These are phyloP conservation scores for Musa balbisiana DNA, from an alignment of 202 grass and related monocot species.

Conservation along the genomic window DNA sequence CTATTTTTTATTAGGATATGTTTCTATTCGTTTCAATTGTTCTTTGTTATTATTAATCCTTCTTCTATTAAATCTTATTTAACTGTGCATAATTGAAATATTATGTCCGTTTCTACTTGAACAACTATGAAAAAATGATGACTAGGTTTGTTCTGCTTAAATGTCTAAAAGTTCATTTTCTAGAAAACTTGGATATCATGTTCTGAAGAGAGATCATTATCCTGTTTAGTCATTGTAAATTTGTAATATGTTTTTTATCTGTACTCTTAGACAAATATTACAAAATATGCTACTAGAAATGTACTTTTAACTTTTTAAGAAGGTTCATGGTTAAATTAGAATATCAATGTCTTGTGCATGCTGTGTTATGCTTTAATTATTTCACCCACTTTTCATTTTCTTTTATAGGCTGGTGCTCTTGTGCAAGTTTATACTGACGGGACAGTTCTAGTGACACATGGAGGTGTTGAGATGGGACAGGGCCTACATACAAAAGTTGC, in stretches of 20 bases:
- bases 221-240: background rate
- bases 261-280: no score
- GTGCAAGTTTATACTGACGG: slow-evolving; percentile 96
- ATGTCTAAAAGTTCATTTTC: background rate
- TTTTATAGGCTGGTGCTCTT: slow-evolving; percentile 70
- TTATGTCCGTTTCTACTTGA: background rate
- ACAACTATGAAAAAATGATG: background rate
- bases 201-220: background rate
- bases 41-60: background rate
- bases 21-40: background rate
- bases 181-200: background rate
- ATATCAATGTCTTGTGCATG: background rate
- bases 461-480: slow-evolving; percentile 98
- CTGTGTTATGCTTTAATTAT: background rate
- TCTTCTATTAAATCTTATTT: background rate
- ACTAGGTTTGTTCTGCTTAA: background rate
- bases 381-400: background rate
- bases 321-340: no score
- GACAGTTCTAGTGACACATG: slow-evolving; percentile 94
- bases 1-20: background rate
- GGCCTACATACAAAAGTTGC: slow-evolving; percentile 96
- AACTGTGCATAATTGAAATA: background rate
- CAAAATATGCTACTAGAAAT: no score
- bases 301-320: no score
- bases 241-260: no score